Percentiles rank a stretch among this genome's conserved stretches.
phyloP scores from a whole-genome alignment of 768 basidiomycete genomes.

The Tulasnella sp. region DNA sequence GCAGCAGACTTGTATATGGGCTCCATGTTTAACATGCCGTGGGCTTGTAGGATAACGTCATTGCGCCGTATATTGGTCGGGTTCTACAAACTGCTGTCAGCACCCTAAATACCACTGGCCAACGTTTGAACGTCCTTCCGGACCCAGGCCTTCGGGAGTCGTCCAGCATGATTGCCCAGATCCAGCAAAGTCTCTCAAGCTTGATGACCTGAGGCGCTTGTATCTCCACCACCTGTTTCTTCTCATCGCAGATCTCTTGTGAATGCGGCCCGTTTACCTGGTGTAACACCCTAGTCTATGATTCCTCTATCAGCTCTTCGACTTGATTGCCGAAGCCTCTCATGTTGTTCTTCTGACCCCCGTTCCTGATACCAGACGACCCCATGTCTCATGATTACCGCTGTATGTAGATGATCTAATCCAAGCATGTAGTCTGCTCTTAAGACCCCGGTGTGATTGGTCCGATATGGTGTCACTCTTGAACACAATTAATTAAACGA shows the following conservation, averaged over 20 bases:
- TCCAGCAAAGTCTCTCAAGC: constrained; percentile 60
- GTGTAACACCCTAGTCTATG: neutral
- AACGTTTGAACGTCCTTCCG: constrained; percentile 72
- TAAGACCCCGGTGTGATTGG: neutral
- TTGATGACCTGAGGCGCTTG: constrained; percentile 18
- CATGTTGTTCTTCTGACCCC: constrained; percentile 10
- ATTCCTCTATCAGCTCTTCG: neutral
- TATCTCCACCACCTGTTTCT: neutral
- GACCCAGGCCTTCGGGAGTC: constrained; percentile 60
- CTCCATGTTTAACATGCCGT: constrained; percentile 58
- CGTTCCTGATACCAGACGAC: neutral
- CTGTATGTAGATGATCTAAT: neutral
- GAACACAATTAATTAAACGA: neutral
- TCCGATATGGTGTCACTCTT: neutral
- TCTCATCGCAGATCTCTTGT: constrained; percentile 4
- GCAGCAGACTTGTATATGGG: constrained; percentile 34
- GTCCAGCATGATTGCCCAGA: constrained; percentile 64
- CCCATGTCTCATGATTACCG: constrained; percentile 6
- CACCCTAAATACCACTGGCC: constrained; percentile 72
- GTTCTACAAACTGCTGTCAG: constrained; percentile 76
- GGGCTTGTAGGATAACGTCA: constrained; percentile 53
- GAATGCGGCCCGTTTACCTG: neutral
- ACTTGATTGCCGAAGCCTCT: neutral
- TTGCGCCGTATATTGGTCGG: constrained; percentile 58
- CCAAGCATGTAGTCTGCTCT: neutral